phyloP scores from a whole-genome alignment of 495 filamentous ascomycete genomes.

The Penicillium maclennaniae region DNA sequence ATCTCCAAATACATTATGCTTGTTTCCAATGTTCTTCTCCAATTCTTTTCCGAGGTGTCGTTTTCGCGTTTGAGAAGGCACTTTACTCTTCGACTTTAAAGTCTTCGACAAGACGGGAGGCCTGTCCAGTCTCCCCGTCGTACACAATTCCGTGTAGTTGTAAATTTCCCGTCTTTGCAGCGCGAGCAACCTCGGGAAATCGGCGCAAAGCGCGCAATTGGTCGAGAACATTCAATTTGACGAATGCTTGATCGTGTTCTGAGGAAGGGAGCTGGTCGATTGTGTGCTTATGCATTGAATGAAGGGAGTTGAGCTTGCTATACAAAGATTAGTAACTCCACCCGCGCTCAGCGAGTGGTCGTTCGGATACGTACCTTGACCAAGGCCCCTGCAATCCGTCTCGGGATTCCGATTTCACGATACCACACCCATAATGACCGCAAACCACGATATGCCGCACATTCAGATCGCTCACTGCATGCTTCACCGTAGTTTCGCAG shows the following conservation, averaged over 20 bases:
- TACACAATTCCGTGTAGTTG: constrained; percentile 24
- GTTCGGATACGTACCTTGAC: constrained; percentile 12
- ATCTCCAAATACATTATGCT: not conserved
- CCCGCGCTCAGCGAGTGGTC: not conserved
- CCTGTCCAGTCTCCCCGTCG: constrained; percentile 9
- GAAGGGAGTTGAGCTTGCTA: constrained; percentile 17
- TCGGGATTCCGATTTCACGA: constrained; percentile 27
- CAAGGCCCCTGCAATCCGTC: constrained; percentile 20
- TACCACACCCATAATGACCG: constrained; percentile 42
- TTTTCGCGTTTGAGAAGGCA: no score
- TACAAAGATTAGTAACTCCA: not conserved
- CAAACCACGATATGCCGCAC: constrained; percentile 43
- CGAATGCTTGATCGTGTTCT: constrained; percentile 18
- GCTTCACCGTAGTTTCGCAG: constrained; percentile 29
- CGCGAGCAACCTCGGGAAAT: constrained; percentile 14
- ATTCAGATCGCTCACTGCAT: constrained; percentile 23
- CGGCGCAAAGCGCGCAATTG: constrained; percentile 16
- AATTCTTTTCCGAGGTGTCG: not conserved
- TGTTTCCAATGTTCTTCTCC: not conserved
- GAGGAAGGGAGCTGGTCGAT: constrained; percentile 11
- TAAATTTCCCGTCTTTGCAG: constrained; percentile 9
- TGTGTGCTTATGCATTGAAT: constrained; percentile 9
- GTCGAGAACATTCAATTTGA: constrained; percentile 23
- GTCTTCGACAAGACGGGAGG: constrained; percentile 1
- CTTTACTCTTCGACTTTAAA: not conserved